These are phyloP conservation scores for Phylloporus sp. DNA, from an alignment of 768 basidiomycete genomes.

Conservation along the genomic window DNA sequence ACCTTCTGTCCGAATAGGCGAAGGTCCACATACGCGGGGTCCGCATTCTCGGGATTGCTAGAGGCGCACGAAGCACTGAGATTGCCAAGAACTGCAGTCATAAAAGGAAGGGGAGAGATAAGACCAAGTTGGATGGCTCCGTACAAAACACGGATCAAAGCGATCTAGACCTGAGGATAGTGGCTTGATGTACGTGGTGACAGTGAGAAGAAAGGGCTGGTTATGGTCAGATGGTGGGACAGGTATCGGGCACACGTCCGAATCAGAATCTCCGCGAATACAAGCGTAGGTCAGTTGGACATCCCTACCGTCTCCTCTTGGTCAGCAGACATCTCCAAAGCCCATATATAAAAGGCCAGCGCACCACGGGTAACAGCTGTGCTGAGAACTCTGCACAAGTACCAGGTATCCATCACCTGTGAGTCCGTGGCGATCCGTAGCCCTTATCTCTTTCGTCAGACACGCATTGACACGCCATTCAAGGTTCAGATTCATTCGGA, in stretches of 20 bases:
- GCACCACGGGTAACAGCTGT: not conserved
- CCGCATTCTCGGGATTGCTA: constrained; percentile 62
- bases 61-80: constrained; percentile 64
- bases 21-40: constrained; percentile 66
- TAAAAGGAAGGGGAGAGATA: constrained; percentile 12
- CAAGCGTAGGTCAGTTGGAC: not conserved
- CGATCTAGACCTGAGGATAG: not conserved
- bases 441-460: not conserved
- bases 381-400: not conserved
- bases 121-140: not conserved
- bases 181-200: constrained; percentile 5
- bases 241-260: not conserved
- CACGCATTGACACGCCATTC: constrained; percentile 18
- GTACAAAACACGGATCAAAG: not conserved
- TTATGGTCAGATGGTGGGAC: constrained; percentile 9
- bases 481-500: constrained; percentile 15
- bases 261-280: constrained; percentile 11
- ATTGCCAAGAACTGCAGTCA: constrained; percentile 42
- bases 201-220: constrained; percentile 10
- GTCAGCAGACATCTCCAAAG: not conserved
- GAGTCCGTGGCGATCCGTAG: constrained; percentile 6
- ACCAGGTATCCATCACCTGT: constrained; percentile 11
- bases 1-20: constrained; percentile 65
- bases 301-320: not conserved
- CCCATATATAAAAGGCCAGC: constrained; percentile 1